These are phyloP conservation scores for Gaultheria prostrata DNA, from an alignment of 148 eudicot species.

Conservation along the genomic window DNA sequence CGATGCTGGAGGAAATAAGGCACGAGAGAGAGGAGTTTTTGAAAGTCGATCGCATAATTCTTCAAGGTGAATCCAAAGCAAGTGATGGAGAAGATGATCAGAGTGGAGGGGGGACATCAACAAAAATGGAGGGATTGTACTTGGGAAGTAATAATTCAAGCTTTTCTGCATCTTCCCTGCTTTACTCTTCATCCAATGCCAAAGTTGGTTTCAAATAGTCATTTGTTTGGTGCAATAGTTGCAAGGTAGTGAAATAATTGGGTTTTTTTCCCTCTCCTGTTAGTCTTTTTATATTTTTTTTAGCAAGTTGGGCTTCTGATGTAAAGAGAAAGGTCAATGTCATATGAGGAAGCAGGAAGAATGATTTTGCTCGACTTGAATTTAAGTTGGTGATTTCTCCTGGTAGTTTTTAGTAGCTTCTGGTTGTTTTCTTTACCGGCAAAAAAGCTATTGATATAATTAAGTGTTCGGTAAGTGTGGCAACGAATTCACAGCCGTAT, in stretches of 20 bases:
- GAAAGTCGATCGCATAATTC: slow-evolving; percentile 41
- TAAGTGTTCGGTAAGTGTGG: neutral
- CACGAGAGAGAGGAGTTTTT: slow-evolving; percentile 60
- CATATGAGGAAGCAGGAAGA: neutral
- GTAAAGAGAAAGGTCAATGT: neutral
- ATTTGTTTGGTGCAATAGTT: neutral
- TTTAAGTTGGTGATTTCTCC: neutral
- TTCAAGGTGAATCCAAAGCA: slow-evolving; percentile 29
- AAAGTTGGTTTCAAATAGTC: slow-evolving; percentile 24
- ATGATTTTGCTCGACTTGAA: neutral
- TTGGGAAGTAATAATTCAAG: slow-evolving; percentile 52
- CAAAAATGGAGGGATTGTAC: slow-evolving; percentile 28
- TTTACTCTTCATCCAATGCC: slow-evolving; percentile 43
- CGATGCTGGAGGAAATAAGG: slow-evolving; percentile 79
- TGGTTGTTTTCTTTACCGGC: neutral
- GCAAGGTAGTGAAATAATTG: neutral
- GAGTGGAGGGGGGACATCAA: slow-evolving; percentile 31
- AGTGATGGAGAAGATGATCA: slow-evolving; percentile 10
- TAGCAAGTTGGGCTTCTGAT: neutral
- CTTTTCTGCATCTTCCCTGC: slow-evolving; percentile 70
- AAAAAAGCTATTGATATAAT: neutral
- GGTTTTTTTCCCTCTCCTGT: neutral
- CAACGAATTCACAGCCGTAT: too few species aligned
- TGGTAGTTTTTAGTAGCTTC: neutral
- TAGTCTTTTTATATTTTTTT: neutral